phyloP scores from a whole-genome alignment of 352 stramenopile species.

The Phytophthora citrophthora region DNA sequence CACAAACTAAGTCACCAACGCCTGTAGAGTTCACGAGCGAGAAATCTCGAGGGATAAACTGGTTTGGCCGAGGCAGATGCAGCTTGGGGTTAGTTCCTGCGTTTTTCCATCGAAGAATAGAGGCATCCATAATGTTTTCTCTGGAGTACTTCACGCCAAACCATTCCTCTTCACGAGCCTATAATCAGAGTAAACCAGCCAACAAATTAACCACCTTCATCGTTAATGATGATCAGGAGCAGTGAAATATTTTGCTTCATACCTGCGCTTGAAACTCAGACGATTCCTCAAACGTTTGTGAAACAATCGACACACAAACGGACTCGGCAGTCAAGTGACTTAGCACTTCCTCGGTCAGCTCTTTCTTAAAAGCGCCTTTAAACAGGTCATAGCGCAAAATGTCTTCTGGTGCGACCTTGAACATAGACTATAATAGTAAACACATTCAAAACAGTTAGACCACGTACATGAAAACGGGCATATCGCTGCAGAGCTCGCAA shows the following conservation, averaged over 20 bases:
- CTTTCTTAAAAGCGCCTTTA: slow-evolving; percentile 53
- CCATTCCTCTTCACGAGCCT: slow-evolving; percentile 63
- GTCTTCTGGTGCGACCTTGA: slow-evolving; percentile 55
- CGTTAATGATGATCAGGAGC: neutral
- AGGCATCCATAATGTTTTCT: slow-evolving; percentile 41
- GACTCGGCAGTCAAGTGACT: slow-evolving; percentile 53
- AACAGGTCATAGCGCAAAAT: slow-evolving; percentile 72
- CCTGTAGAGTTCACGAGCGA: slow-evolving; percentile 47
- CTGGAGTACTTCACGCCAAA: slow-evolving; percentile 67
- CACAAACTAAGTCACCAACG: slow-evolving; percentile 36
- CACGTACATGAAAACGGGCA: neutral
- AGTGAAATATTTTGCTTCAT: neutral
- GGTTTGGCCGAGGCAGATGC: slow-evolving; percentile 63
- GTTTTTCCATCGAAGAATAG: slow-evolving; percentile 49
- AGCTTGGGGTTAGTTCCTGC: slow-evolving; percentile 47
- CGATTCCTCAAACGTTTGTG: slow-evolving; percentile 43
- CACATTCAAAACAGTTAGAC: slow-evolving; percentile 13
- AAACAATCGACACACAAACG: slow-evolving; percentile 62
- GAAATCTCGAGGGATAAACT: slow-evolving; percentile 78
- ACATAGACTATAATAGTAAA: slow-evolving; percentile 49
- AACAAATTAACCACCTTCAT: slow-evolving; percentile 4
- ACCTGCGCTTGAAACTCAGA: slow-evolving; percentile 50
- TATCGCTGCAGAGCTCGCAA: neutral
- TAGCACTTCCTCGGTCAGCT: slow-evolving; percentile 50
- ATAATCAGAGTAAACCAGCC: slow-evolving; percentile 4